phyloP scores from a whole-genome alignment of 2,329 filamentous ascomycete genomes.

The Mycosphaerella sp. region DNA sequence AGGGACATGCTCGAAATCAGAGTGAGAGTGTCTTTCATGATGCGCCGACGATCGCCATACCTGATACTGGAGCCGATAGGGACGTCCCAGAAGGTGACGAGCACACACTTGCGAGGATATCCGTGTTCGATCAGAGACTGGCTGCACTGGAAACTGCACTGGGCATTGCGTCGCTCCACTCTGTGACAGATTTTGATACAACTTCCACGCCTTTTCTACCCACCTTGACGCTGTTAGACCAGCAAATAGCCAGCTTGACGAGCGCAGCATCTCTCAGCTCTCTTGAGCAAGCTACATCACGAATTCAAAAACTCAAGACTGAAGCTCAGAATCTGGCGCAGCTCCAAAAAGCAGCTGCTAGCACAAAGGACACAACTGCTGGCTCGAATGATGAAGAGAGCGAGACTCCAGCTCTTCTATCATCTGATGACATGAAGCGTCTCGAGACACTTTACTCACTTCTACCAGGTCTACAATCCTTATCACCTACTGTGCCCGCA shows the following conservation, averaged over 20 bases:
- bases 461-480: conserved; percentile 77
- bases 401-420: conserved; percentile 25
- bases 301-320: conserved; percentile 35
- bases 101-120: conserved; percentile 69
- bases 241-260: conserved; percentile 65
- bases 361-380: conserved; percentile 5
- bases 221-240: conserved; percentile 71
- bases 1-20: not conserved
- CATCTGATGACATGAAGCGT: conserved; percentile 67
- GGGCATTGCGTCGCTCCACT: conserved; percentile 61
- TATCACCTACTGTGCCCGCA: conserved; percentile 77
- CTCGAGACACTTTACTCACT: conserved; percentile 88
- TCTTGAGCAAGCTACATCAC: conserved; percentile 51
- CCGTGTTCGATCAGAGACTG: conserved; percentile 81
- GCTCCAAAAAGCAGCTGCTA: conserved; percentile 20
- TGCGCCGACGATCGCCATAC: conserved; percentile 13
- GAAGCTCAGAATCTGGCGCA: conserved; percentile 69
- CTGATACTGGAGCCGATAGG: not conserved
- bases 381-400: conserved; percentile 31
- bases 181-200: conserved; percentile 54
- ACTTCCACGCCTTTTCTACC: conserved; percentile 64
- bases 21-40: conserved; percentile 18
- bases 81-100: conserved; percentile 22
- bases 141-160: conserved; percentile 71
- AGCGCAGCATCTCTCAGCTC: conserved; percentile 65